Evolutionary conservation across 805 yeast species (phyloP), one percentile per base, ranked within the genome.

Genomic region (Pichia phayaonensis): DNA sequence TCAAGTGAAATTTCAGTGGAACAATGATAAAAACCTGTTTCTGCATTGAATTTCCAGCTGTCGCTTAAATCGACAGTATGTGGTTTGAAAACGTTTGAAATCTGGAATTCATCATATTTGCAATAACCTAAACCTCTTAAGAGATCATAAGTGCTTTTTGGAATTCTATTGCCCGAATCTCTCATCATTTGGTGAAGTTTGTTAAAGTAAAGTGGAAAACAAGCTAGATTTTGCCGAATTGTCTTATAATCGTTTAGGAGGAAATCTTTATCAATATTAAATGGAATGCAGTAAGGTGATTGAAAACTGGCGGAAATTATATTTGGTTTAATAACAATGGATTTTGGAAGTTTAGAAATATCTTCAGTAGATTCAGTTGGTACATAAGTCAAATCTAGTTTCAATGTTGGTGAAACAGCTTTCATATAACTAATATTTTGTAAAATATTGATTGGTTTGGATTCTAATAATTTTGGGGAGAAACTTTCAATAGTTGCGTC

Each of bases 221-320:
- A 48, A 10, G 29, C 15, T 15, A 44, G 38, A 12, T 42, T 16
- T 10, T 44, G 18, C 20, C 45, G 42, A 21, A 49, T 26, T 12
- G 40, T 42, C 16, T 36, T 31, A 2, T 34, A 22, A 31, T 31
- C 42, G 7, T 50, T 31, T 4, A 44, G n/a, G 21, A 56, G 38
- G 34, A 47, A 54, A 11, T 42, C 26, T 6, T 48, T 31, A 29
- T 59, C 62, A 21, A 59, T 42, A 4, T 56, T 50, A 18, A 59
- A 48, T 6, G 63, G 63, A 12, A 57, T 52, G 1, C 54, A 38
- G 16, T 43, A 38, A 2, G 51, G 46, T 4, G 63, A 59, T 20
- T 54, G 49, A 2, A 59, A 22, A 8, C 51, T 52, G 7, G 54
- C 45, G 2, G 54, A 51, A 22, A 42, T 40, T 36, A 59, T 44